Evolutionary conservation across 2,329 filamentous ascomycete species (phyloP).

Genomic region (Fusarium coffeatum): DNA sequence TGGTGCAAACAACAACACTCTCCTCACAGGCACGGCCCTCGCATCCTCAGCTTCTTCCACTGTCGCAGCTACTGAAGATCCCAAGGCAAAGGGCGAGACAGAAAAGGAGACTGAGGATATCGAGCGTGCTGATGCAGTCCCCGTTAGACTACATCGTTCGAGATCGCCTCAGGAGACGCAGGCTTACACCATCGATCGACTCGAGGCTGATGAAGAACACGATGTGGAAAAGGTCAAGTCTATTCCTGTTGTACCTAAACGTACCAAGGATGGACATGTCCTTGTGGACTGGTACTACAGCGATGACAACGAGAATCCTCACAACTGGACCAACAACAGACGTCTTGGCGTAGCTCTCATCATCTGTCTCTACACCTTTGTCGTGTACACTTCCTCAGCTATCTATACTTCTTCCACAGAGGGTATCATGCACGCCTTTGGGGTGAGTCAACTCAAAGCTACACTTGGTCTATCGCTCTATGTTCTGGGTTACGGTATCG

Average conservation of each 20-base stretch:
- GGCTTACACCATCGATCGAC: slow-evolving; percentile 35
- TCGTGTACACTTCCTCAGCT: slow-evolving; percentile 64
- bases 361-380: slow-evolving; percentile 69
- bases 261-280: slow-evolving; percentile 62
- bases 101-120: slow-evolving; percentile 30
- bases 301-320: slow-evolving; percentile 66
- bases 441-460: slow-evolving; percentile 62
- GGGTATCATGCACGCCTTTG: slow-evolving; percentile 65
- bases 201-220: slow-evolving; percentile 50
- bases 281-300: slow-evolving; percentile 67
- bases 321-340: slow-evolving; percentile 63
- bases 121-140: slow-evolving; percentile 19
- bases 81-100: slow-evolving; percentile 23
- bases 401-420: slow-evolving; percentile 60
- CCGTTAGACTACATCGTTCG: slow-evolving; percentile 37
- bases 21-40: slow-evolving; percentile 27
- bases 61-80: slow-evolving; percentile 33
- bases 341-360: slow-evolving; percentile 56
- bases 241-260: slow-evolving; percentile 60
- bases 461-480: slow-evolving; percentile 71
- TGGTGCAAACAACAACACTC: slow-evolving; percentile 12
- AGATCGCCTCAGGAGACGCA: slow-evolving; percentile 42
- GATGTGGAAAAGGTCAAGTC: slow-evolving; percentile 58
- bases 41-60: slow-evolving; percentile 43
- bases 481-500: slow-evolving; percentile 72